A percentile compares a stretch with the other conserved stretches of the same genome.
phyloP scores from a whole-genome alignment of 257 asterid genomes.

The Solanum commersonii region DNA sequence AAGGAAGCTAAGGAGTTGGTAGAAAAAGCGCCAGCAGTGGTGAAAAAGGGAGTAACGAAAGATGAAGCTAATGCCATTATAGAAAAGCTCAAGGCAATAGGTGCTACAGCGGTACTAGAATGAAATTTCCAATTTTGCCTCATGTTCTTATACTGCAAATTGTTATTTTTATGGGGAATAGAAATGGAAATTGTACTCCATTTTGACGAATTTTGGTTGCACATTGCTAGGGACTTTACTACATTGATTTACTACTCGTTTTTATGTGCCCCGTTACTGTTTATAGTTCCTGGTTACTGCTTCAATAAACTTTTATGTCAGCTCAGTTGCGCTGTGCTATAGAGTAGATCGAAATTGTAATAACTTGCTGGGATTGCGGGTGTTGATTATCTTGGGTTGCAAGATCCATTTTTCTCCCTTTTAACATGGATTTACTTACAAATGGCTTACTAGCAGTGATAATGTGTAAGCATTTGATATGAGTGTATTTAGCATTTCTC shows the following conservation, averaged over 20 bases:
- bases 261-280: not conserved
- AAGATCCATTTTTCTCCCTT: not conserved
- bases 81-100: slow-evolving; percentile 65
- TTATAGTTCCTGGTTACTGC: not conserved
- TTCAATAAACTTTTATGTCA: not conserved
- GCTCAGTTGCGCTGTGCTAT: not conserved
- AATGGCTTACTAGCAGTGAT: not conserved
- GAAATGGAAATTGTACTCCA: not conserved
- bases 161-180: not conserved
- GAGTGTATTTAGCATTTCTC: not conserved
- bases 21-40: slow-evolving; percentile 68
- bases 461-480: not conserved
- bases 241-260: not conserved
- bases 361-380: not conserved
- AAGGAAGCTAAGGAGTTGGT: slow-evolving; percentile 88
- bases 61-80: slow-evolving; percentile 72
- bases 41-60: slow-evolving; percentile 62
- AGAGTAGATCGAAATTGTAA: not conserved
- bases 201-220: not conserved
- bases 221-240: not conserved
- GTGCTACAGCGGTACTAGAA: slow-evolving; percentile 72
- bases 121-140: slow-evolving; percentile 6
- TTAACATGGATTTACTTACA: not conserved
- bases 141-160: not conserved
- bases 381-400: not conserved